These are phyloP conservation scores for Penicillium lagena DNA, from an alignment of 495 filamentous ascomycete species.

Conservation along the genomic window DNA sequence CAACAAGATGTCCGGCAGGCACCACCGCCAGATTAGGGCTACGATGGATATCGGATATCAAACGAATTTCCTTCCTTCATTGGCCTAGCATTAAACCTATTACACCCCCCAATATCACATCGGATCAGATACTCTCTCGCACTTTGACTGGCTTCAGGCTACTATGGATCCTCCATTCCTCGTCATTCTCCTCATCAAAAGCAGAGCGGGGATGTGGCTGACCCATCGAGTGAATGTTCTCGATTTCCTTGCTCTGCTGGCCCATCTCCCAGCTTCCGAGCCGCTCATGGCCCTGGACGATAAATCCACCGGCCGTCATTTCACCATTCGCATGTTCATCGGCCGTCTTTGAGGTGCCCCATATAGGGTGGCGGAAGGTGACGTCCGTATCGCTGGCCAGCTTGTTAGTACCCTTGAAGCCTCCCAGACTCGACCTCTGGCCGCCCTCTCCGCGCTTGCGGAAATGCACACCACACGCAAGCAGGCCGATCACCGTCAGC, in stretches of 20 bases:
- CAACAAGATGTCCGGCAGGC: not conserved
- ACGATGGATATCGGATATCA: no score
- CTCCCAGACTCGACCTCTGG: constrained; percentile 24
- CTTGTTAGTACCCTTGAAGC: constrained; percentile 44
- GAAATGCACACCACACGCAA: constrained; percentile 30
- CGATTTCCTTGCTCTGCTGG: constrained; percentile 16
- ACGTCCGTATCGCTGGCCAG: constrained; percentile 46
- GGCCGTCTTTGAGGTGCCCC: constrained; percentile 14
- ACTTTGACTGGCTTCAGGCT: constrained; percentile 21
- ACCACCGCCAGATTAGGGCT: no score
- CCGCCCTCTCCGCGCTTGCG: constrained; percentile 17
- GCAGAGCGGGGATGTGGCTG: constrained; percentile 2
- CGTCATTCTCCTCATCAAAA: constrained; percentile 13
- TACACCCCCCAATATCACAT: not conserved
- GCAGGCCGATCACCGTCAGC: constrained; percentile 18
- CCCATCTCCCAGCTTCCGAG: constrained; percentile 49
- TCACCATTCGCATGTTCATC: constrained; percentile 5
- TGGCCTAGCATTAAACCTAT: no score
- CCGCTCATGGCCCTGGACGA: constrained; percentile 37
- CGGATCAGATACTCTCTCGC: constrained; percentile 28
- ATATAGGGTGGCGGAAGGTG: constrained; percentile 23
- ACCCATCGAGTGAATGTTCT: not conserved
- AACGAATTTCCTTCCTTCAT: no score
- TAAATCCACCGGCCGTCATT: constrained; percentile 11
- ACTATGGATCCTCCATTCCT: constrained; percentile 26